Base-by-base conservation (phyloP, 1,284 basidiomycete genomes). In the Puccinia polysora region DNA sequence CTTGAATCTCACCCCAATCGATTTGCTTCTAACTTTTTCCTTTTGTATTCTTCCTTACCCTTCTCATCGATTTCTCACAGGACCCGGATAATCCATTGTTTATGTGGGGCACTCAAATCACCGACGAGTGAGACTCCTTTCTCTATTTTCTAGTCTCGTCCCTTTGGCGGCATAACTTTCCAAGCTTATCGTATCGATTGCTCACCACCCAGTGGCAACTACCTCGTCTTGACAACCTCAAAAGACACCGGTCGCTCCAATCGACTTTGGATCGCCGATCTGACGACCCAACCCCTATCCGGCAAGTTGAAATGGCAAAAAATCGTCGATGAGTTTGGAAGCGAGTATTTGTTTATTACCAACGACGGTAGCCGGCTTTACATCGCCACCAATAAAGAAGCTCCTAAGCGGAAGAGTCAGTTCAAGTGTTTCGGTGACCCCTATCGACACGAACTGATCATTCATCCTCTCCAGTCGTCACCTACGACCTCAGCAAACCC, bases 211-310 rank as follows among this genome's bases (percentile, higher is more conserved):
- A 77, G 76, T 68, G 76, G 77, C 10, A 71, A 84, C 76, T 90
- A 88, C 77, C 79, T 89, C 32, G 79, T 84, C 25, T 77, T 90
- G 53, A 83, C 82, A 73, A 82, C 85, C 23, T 78, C 80, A 47
- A 84, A 84, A 77, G 89, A 89, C 76, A 87, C 85, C 15, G 84
- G 86, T n/a, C 56, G 64, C 75, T 89, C 87, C 84, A 86, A 88
- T 76, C 78, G 85, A n/a, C 78, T 89, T 0, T 90, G 88, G 88
- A 82, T 89, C 49, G 84, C 87, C 1, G 86, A 89, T 76, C 81
- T 89, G 10, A 78, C 84, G 56, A 81, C 84, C 64, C 83, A 85
- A 68, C 80, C 83, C 65, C 86, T 89, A 20, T 84, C 84, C 5
- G 82, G 82, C 53, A 83, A 87, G 74, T 84, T 90, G 77, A 82